Percentiles rank a stretch among this genome's conserved stretches.
These are phyloP conservation scores for Salicornia ramosissima DNA, from an alignment of 148 eudicot genomes.

Conservation along the genomic window DNA sequence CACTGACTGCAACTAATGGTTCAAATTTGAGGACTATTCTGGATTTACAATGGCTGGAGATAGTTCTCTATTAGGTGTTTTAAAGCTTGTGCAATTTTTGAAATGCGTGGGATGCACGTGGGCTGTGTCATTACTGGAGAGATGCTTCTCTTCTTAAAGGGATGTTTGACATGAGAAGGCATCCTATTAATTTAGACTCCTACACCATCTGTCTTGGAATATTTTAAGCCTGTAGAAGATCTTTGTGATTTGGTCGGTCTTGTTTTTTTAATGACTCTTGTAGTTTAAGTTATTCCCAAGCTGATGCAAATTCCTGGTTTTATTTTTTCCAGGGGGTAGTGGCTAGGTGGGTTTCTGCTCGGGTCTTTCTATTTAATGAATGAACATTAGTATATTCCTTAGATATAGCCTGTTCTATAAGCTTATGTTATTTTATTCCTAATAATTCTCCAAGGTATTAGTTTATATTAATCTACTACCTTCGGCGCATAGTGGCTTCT, in stretches of 20 bases:
- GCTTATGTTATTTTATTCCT: not conserved
- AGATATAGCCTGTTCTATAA: slow-evolving; percentile 2
- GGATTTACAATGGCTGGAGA: not conserved
- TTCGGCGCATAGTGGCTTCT: not conserved
- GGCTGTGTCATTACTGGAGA: slow-evolving; percentile 23
- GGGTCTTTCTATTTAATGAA: slow-evolving; percentile 8
- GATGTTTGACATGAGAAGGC: slow-evolving; percentile 20
- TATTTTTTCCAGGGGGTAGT: slow-evolving; percentile 17
- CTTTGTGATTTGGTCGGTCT: slow-evolving; percentile 31
- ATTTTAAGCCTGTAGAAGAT: slow-evolving; percentile 23
- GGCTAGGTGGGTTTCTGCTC: slow-evolving; percentile 21
- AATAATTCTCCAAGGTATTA: slow-evolving; percentile 3
- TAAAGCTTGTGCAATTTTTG: not conserved
- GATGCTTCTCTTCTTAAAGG: slow-evolving; percentile 18
- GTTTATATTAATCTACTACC: slow-evolving; percentile 2
- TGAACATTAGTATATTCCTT: slow-evolving; percentile 8
- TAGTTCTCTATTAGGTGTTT: slow-evolving; percentile 1
- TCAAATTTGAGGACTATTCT: slow-evolving; percentile 4
- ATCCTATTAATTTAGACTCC: slow-evolving; percentile 16
- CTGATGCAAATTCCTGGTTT: slow-evolving; percentile 10
- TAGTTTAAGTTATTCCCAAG: slow-evolving; percentile 21
- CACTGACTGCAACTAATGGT: slow-evolving; percentile 7
- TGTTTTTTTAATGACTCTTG: slow-evolving; percentile 17
- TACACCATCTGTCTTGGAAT: slow-evolving; percentile 16
- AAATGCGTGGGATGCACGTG: slow-evolving; percentile 28